Evolutionary conservation across 2,329 filamentous ascomycete species (phyloP).

Genomic region (Arthrobotrys musiformis): DNA sequence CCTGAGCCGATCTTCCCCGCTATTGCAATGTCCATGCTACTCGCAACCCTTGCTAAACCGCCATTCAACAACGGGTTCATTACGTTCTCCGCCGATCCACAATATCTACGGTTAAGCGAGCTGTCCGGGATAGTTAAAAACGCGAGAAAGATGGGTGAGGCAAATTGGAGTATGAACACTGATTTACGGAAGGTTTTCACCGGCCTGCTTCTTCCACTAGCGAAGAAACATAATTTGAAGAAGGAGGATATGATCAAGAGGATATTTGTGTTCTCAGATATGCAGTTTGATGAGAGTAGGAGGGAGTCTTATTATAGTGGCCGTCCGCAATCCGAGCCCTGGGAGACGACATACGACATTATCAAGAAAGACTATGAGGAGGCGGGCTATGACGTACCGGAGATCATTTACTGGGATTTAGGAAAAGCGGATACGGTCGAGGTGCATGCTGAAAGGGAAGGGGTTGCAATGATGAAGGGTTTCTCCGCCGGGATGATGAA

Average conservation of each 20-base stretch:
- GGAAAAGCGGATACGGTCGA: slow-evolving; percentile 65
- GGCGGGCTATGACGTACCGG: slow-evolving; percentile 70
- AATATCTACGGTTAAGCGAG: slow-evolving; percentile 64
- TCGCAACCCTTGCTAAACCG: slow-evolving; percentile 67
- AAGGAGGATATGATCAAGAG: slow-evolving; percentile 72
- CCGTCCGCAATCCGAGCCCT: too few species aligned
- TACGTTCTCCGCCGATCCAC: slow-evolving; percentile 66
- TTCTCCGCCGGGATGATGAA: slow-evolving; percentile 63
- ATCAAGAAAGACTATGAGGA: slow-evolving; percentile 65
- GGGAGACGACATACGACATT: slow-evolving; percentile 67
- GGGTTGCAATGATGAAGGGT: slow-evolving; percentile 70
- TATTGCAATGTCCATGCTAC: slow-evolving; percentile 69
- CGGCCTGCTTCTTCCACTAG: slow-evolving; percentile 68
- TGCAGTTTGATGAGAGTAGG: slow-evolving; percentile 68
- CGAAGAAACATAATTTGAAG: slow-evolving; percentile 66
- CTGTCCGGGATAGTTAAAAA: slow-evolving; percentile 64
- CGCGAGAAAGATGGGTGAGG: slow-evolving; percentile 60
- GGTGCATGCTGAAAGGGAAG: slow-evolving; percentile 69
- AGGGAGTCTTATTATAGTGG: too few species aligned
- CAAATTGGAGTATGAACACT: slow-evolving; percentile 65
- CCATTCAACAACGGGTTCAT: slow-evolving; percentile 70
- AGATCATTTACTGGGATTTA: slow-evolving; percentile 72
- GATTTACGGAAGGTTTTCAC: slow-evolving; percentile 70
- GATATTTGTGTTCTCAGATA: slow-evolving; percentile 71
- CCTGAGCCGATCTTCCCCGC: slow-evolving; percentile 68